phyloP scores from a whole-genome alignment of 495 filamentous ascomycete species.

The Mycothermus thermophilus region DNA sequence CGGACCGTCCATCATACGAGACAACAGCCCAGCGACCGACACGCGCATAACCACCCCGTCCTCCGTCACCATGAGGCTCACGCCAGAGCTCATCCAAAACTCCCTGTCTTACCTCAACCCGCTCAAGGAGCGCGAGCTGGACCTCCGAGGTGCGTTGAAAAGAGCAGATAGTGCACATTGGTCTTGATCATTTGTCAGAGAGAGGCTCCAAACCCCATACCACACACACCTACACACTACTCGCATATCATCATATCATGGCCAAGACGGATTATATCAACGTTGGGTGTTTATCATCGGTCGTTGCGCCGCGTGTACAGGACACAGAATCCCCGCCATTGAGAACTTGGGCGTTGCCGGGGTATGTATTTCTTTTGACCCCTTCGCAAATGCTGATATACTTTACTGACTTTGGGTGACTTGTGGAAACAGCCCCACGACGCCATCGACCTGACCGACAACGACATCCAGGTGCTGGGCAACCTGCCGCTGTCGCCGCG shows the following conservation, averaged over 20 bases:
- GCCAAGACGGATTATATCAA: constrained; percentile 8
- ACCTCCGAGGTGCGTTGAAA: constrained; percentile 99
- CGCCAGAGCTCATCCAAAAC: constrained; percentile 77
- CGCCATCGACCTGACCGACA: constrained; percentile 95
- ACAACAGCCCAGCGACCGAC: no score
- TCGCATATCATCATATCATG: not conserved
- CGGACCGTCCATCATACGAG: no score
- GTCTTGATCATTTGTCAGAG: constrained; percentile 34
- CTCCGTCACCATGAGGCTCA: constrained; percentile 97
- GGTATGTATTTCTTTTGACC: constrained; percentile 36
- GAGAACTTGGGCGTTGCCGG: constrained; percentile 96
- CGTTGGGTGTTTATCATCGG: constrained; percentile 3
- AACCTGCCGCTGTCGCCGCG: constrained; percentile 94
- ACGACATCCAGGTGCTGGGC: constrained; percentile 74
- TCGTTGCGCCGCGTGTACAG: constrained; percentile 43
- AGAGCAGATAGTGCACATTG: constrained; percentile 91
- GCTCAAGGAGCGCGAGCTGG: constrained; percentile 92
- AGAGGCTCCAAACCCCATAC: constrained; percentile 27
- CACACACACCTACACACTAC: not conserved
- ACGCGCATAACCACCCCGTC: no score
- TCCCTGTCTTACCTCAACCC: constrained; percentile 96
- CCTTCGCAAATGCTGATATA: not conserved
- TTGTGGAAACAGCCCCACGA: constrained; percentile 74
- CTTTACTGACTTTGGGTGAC: not conserved
- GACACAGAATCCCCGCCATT: constrained; percentile 93